Evolutionary conservation across 2,329 filamentous ascomycete genomes (phyloP).

Genomic region (Harringtonia lauricola): DNA sequence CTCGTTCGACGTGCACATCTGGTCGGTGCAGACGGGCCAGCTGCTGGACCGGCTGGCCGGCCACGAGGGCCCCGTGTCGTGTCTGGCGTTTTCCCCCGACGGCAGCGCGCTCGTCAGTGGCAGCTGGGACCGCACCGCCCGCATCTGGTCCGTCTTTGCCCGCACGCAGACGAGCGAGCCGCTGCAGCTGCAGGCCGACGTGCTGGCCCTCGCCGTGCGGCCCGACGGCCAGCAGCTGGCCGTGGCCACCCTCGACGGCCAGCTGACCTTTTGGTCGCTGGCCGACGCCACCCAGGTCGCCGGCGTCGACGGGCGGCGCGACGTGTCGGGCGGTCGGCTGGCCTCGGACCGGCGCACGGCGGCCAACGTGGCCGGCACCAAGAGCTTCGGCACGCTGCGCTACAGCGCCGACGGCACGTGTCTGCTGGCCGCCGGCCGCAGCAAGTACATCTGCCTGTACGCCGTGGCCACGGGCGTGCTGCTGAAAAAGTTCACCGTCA

Average conservation of each 20-base stretch:
- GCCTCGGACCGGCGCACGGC: conserved; percentile 80
- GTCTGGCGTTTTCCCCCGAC: conserved; percentile 79
- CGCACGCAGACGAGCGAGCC: conserved; percentile 93
- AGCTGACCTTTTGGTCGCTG: conserved; percentile 90
- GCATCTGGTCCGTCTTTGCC: conserved; percentile 92
- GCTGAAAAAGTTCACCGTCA: conserved; percentile 91
- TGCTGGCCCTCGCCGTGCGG: conserved; percentile 74
- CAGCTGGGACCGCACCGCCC: conserved; percentile 92
- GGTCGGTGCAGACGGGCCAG: conserved; percentile 97
- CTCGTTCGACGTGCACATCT: conserved; percentile 95
- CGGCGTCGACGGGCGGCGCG: conserved; percentile 79
- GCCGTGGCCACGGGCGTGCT: conserved; percentile 87
- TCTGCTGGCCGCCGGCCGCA: conserved; percentile 83
- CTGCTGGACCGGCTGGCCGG: conserved; percentile 82
- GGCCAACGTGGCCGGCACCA: conserved; percentile 81
- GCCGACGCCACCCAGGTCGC: conserved; percentile 77
- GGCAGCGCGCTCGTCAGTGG: conserved; percentile 77
- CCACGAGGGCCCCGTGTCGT: conserved; percentile 87
- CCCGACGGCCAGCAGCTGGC: conserved; percentile 88
- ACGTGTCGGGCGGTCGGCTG: conserved; percentile 87
- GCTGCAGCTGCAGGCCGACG: conserved; percentile 81
- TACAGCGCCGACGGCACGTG: conserved; percentile 92
- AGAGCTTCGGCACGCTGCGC: conserved; percentile 75
- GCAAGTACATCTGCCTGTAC: conserved; percentile 97
- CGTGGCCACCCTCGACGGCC: conserved; percentile 85